Percentiles rank a stretch among this genome's conserved stretches.
These are phyloP conservation scores for Teratosphaeria pseudoeucalypti DNA, from an alignment of 2,329 filamentous ascomycete genomes.

Conservation along the genomic window DNA sequence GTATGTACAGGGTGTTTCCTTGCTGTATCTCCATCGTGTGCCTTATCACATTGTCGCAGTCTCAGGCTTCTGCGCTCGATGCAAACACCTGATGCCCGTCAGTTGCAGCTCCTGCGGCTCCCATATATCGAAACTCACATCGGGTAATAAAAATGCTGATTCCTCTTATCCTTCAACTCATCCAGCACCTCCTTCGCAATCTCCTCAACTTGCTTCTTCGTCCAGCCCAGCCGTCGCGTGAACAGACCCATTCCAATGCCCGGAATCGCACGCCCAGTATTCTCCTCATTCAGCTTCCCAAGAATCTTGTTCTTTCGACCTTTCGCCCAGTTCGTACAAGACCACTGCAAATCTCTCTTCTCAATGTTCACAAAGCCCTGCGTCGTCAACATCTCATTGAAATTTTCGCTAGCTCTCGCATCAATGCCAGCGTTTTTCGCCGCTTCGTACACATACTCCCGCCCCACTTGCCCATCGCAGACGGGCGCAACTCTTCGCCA, in stretches of 20 bases:
- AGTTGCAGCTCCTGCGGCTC: neutral
- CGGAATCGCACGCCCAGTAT: slow-evolving; percentile 26
- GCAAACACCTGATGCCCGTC: neutral
- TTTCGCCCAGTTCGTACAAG: slow-evolving; percentile 29
- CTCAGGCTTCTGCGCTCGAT: slow-evolving; percentile 1
- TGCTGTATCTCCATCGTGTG: neutral
- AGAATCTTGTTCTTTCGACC: slow-evolving; percentile 27
- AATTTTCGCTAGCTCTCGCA: neutral
- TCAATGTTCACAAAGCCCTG: slow-evolving; percentile 35
- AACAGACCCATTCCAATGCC: slow-evolving; percentile 32
- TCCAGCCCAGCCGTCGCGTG: slow-evolving; percentile 30
- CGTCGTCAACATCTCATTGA: slow-evolving; percentile 5
- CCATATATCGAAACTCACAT: slow-evolving; percentile 7
- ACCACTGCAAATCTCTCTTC: slow-evolving; percentile 27
- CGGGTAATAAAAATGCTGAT: slow-evolving; percentile 13
- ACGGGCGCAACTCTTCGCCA: neutral
- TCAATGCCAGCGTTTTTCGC: slow-evolving; percentile 3
- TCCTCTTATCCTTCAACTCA: slow-evolving; percentile 20
- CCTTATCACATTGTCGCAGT: neutral
- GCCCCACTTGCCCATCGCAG: slow-evolving; percentile 1
- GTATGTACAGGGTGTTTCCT: neutral
- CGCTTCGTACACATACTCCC: slow-evolving; percentile 2
- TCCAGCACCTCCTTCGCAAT: slow-evolving; percentile 30
- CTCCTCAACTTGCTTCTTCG: slow-evolving; percentile 31
- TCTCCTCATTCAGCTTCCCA: slow-evolving; percentile 14